Evolutionary conservation across 176 grass and related monocot species (phyloP).

Genomic region (Themeda triandra): DNA sequence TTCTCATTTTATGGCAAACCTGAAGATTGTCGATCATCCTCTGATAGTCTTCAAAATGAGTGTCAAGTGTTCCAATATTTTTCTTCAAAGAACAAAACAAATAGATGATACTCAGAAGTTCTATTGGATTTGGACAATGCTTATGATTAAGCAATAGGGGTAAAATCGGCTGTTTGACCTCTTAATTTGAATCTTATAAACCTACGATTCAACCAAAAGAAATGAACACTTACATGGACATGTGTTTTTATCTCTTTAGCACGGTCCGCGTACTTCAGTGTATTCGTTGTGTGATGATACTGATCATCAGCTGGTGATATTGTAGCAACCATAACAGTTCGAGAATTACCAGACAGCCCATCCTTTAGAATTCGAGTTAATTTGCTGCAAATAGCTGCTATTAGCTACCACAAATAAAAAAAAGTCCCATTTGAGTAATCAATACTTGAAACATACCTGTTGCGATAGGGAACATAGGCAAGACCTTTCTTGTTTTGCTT

Average conservation of each 20-base stretch:
- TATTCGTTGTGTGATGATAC: slow-evolving; percentile 97
- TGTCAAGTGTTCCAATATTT: slow-evolving; percentile 90
- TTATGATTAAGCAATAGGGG: not conserved
- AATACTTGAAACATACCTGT: slow-evolving; percentile 58
- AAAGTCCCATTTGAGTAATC: not conserved
- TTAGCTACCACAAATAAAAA: not conserved
- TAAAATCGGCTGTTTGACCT: not conserved
- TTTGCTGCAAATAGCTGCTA: slow-evolving; percentile 66
- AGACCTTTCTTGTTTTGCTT: slow-evolving; percentile 99
- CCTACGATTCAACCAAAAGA: not conserved
- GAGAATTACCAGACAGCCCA: slow-evolving; percentile 95
- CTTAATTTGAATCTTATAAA: not conserved
- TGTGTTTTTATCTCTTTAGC: slow-evolving; percentile 99
- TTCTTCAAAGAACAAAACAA: slow-evolving; percentile 55
- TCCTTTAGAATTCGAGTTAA: slow-evolving; percentile 99
- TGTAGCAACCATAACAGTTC: slow-evolving; percentile 97
- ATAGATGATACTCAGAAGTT: slow-evolving; percentile 9
- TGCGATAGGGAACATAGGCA: slow-evolving; percentile 98
- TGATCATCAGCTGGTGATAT: slow-evolving; percentile 96
- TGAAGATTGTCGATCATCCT: slow-evolving; percentile 92
- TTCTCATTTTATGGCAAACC: slow-evolving; percentile 42
- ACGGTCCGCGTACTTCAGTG: slow-evolving; percentile 96
- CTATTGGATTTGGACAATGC: not conserved
- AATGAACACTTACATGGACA: slow-evolving; percentile 70
- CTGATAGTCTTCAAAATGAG: slow-evolving; percentile 94